Evolutionary conservation across 306 rosid species (phyloP), one percentile per base, ranked within the genome.

Genomic region (Prosopis cineraria): DNA sequence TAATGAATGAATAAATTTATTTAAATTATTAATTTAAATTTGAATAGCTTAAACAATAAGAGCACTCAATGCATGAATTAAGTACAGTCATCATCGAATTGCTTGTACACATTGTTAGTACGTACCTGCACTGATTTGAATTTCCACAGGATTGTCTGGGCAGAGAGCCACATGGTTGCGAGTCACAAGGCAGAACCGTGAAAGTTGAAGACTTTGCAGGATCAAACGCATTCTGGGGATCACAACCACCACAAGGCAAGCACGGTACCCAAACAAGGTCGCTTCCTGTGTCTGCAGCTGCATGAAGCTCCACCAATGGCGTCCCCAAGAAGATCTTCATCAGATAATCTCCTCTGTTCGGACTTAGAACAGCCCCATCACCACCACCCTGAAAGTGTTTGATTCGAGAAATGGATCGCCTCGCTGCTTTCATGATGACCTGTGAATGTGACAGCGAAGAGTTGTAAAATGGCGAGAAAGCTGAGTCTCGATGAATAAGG

Each of bases 401-500:
- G 5, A 34, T 6, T 33, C 73, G 7, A 25, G 80, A 65, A 50
- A 73, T 31, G 0, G 83, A 79, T 2, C 69, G 50, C 13, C 56
- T 1, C 0, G 79, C 78, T 0, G 79, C 69, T 0, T 65, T 22
- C 56, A 19, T 19, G 0, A 64, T 12, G 37, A 25, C 1, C 59
- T 79, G 40, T 2, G 60, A 39, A 13, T 13, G 62, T 17, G 43
- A 73, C 60, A 50, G 25, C 4, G 74, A 73, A 53, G 74, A 9
- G 60, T 73, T 65, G 25, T 73, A 64, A 7, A 63, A 79, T 7
- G 78, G 83, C 7, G 83, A 79, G 3, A 79, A n/a, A 19, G 27
- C 44, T n/a, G 79, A 73, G 24, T 79, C 69, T 7, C 69, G 53
- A 43, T 79, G 83, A 65, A 79, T 52, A 6, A 79, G 68, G 53